A percentile compares a stretch with the other conserved stretches of the same genome.
phyloP scores from a whole-genome alignment of 345 rosid genomes.

The Anacardium occidentale region DNA sequence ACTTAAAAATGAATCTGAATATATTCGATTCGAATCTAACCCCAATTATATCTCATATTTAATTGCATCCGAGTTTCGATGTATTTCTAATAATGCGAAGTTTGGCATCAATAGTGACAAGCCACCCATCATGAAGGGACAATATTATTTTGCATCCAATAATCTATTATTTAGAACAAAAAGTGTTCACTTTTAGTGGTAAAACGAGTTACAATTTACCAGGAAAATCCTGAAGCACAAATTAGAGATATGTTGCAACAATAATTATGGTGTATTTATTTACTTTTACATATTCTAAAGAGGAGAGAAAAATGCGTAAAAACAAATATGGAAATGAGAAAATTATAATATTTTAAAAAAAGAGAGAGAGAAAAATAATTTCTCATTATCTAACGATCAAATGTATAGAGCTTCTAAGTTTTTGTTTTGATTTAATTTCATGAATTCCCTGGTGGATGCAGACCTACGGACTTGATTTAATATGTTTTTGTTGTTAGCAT shows the following conservation, averaged over 20 bases:
- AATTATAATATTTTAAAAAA: neutral
- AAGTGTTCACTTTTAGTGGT: too few species aligned
- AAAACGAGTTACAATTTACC: too few species aligned
- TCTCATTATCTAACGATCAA: slow-evolving; percentile 29
- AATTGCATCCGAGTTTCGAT: too few species aligned
- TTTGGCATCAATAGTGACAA: too few species aligned
- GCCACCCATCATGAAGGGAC: too few species aligned
- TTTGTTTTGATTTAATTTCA: slow-evolving; percentile 34
- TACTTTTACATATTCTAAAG: neutral
- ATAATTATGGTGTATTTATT: neutral
- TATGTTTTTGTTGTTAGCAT: slow-evolving; percentile 28
- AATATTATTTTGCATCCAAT: too few species aligned
- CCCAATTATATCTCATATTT: too few species aligned
- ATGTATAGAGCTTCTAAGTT: slow-evolving; percentile 27
- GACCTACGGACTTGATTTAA: slow-evolving; percentile 43
- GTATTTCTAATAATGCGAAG: too few species aligned
- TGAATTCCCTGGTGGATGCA: slow-evolving; percentile 52
- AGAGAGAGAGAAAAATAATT: neutral
- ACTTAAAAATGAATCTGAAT: too few species aligned
- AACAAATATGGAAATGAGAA: neutral
- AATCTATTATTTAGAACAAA: too few species aligned
- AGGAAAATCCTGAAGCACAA: neutral
- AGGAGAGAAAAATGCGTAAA: neutral
- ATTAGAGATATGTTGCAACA: neutral
- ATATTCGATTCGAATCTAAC: too few species aligned